A percentile compares a stretch with the other conserved stretches of the same genome.
phyloP scores from a whole-genome alignment of 2,329 filamentous ascomycete species.

The Pseudopithomyces chartarum region DNA sequence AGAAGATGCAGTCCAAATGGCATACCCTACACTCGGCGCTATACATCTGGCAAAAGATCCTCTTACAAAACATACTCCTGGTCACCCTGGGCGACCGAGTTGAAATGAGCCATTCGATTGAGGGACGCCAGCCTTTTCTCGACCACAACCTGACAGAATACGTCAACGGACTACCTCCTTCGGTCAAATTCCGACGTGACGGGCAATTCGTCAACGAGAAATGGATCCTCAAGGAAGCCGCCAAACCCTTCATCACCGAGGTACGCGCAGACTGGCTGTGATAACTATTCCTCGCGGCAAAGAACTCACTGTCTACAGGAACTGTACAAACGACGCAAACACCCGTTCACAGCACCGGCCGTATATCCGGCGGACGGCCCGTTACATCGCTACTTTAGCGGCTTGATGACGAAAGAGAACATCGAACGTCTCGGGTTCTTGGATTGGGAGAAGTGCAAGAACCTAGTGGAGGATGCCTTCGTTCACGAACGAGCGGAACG shows the following conservation, averaged over 20 bases:
- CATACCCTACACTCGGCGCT: slow-evolving; percentile 30
- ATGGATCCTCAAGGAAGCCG: slow-evolving; percentile 58
- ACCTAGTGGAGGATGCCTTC: neutral
- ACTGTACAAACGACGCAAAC: slow-evolving; percentile 56
- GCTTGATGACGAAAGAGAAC: slow-evolving; percentile 33
- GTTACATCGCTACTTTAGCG: slow-evolving; percentile 44
- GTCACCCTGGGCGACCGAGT: slow-evolving; percentile 51
- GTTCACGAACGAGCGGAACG: neutral
- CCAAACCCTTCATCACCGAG: slow-evolving; percentile 56
- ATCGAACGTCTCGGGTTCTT: slow-evolving; percentile 35
- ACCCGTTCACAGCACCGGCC: slow-evolving; percentile 55
- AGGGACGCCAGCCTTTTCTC: slow-evolving; percentile 49
- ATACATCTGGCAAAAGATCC: slow-evolving; percentile 30
- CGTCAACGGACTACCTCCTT: slow-evolving; percentile 45
- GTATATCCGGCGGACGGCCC: slow-evolving; percentile 50
- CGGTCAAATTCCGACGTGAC: slow-evolving; percentile 44
- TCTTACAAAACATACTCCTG: slow-evolving; percentile 43
- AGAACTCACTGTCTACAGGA: slow-evolving; percentile 37
- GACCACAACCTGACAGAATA: slow-evolving; percentile 49
- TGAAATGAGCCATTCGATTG: slow-evolving; percentile 52
- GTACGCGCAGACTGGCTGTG: neutral
- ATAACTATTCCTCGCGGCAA: neutral
- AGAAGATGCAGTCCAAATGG: slow-evolving; percentile 26
- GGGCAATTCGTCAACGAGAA: slow-evolving; percentile 48
- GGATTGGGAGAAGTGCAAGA: slow-evolving; percentile 33